phyloP scores from a whole-genome alignment of 1,284 basidiomycete species.

The Puccinia novopanici region DNA sequence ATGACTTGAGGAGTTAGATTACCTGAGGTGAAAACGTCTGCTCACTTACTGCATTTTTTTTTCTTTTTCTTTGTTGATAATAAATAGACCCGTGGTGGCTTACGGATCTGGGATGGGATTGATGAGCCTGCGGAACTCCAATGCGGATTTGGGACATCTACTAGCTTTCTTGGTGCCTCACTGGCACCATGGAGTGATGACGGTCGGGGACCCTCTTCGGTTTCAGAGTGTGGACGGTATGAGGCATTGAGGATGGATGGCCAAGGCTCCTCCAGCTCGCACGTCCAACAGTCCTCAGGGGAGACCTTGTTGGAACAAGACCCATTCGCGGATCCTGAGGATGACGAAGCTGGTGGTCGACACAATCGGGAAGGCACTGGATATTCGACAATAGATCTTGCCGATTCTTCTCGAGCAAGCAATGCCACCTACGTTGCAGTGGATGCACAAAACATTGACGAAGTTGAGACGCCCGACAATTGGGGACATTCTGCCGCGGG shows the following conservation, averaged over 20 bases:
- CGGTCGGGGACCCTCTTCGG: conserved; percentile 24
- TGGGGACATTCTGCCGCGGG: conserved; percentile 6
- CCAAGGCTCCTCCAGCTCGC: not conserved
- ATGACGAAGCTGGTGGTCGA: not conserved
- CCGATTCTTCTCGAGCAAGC: not conserved
- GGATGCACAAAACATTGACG: not conserved
- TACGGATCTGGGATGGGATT: conserved; percentile 42
- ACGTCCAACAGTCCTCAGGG: conserved; percentile 1
- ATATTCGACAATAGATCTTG: conserved; percentile 4
- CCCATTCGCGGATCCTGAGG: conserved; percentile 30
- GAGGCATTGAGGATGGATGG: not conserved
- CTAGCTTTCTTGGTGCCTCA: conserved; percentile 47
- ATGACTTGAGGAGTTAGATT: not conserved
- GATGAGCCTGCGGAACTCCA: conserved; percentile 30
- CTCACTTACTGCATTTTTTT: too few species aligned
- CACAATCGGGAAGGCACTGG: not conserved
- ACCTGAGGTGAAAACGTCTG: not conserved
- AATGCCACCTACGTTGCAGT: not conserved
- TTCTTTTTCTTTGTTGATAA: not conserved
- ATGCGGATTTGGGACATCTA: conserved; percentile 37
- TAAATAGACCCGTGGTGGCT: conserved; percentile 36
- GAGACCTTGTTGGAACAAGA: conserved; percentile 4
- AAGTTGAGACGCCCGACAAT: conserved; percentile 4
- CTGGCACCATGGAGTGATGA: conserved; percentile 49
- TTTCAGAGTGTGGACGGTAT: conserved; percentile 13